A percentile compares a stretch with the other conserved stretches of the same genome.
phyloP scores from a whole-genome alignment of 1,284 basidiomycete genomes.

The Irpex lacteus region DNA sequence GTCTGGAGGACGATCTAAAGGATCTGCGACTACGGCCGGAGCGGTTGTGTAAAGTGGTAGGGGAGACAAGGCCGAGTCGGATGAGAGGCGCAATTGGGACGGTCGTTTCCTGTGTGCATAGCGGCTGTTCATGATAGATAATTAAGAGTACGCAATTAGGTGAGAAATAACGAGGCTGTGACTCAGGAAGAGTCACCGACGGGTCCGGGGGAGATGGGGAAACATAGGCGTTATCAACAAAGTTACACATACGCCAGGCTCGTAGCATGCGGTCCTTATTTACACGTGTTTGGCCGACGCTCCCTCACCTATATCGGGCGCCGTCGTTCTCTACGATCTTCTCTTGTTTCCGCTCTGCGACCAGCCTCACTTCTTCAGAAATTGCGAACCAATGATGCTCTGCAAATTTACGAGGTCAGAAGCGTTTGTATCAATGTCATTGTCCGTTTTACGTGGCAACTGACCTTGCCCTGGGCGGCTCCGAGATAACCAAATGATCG shows the following conservation, averaged over 20 bases:
- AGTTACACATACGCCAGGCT: neutral
- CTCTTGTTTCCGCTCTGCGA: neutral
- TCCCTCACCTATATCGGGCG: neutral
- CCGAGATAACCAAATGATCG: neutral
- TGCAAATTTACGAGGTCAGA: neutral
- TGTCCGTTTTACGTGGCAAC: neutral
- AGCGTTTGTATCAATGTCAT: neutral
- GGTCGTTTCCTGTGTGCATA: constrained; percentile 49
- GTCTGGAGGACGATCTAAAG: constrained; percentile 64
- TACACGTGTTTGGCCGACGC: neutral
- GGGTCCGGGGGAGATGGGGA: neutral
- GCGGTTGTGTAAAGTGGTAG: constrained; percentile 63
- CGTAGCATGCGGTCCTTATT: constrained; percentile 1
- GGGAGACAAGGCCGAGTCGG: constrained; percentile 59
- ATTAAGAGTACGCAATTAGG: neutral
- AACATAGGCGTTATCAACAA: constrained; percentile 2
- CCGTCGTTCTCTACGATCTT: neutral
- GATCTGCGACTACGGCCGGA: constrained; percentile 30
- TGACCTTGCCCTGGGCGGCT: neutral
- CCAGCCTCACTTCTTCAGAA: neutral
- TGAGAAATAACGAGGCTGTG: neutral
- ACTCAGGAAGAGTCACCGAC: neutral
- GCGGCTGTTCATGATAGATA: constrained; percentile 1
- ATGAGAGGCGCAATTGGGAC: constrained; percentile 57
- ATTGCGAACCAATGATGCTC: neutral